phyloP scores from a whole-genome alignment of 495 filamentous ascomycete species.

The Cladorrhinum samala region DNA sequence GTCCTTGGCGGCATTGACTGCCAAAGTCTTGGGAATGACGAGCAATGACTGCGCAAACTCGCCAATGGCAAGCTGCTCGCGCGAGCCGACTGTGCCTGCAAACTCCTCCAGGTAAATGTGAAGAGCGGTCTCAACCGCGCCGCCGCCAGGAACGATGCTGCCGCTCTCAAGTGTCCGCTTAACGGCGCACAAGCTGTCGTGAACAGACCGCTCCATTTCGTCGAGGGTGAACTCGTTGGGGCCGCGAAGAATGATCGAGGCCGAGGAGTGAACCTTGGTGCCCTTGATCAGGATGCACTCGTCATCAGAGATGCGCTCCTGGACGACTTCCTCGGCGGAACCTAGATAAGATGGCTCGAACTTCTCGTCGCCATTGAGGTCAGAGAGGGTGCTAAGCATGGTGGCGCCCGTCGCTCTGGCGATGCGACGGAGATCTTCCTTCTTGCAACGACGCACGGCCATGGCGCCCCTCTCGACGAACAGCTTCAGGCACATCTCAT shows the following conservation, averaged over 20 bases:
- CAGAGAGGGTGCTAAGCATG: slow-evolving; percentile 83
- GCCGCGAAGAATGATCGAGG: slow-evolving; percentile 94
- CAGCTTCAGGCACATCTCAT: slow-evolving; percentile 88
- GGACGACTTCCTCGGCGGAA: slow-evolving; percentile 86
- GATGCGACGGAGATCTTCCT: slow-evolving; percentile 94
- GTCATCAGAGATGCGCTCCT: slow-evolving; percentile 97
- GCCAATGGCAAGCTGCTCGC: slow-evolving; percentile 96
- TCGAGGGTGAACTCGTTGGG: slow-evolving; percentile 95
- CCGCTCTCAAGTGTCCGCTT: slow-evolving; percentile 97
- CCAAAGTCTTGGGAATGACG: slow-evolving; percentile 91
- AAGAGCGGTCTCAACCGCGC: slow-evolving; percentile 95
- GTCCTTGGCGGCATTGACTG: slow-evolving; percentile 95
- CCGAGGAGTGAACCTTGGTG: slow-evolving; percentile 85
- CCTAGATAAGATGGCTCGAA: slow-evolving; percentile 88
- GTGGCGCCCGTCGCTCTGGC: slow-evolving; percentile 95
- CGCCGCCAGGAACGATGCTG: slow-evolving; percentile 92
- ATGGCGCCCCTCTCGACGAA: slow-evolving; percentile 95
- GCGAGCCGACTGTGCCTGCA: slow-evolving; percentile 93
- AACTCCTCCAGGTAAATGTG: slow-evolving; percentile 99
- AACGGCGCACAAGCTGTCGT: slow-evolving; percentile 93
- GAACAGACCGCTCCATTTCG: slow-evolving; percentile 98
- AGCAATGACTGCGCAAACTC: slow-evolving; percentile 95
- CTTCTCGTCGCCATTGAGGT: slow-evolving; percentile 95
- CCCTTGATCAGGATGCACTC: slow-evolving; percentile 97
- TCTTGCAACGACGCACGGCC: slow-evolving; percentile 95